These are phyloP conservation scores for Pelargonium fulgidum DNA, from an alignment of 441 rosid genomes.

Conservation along the genomic window DNA sequence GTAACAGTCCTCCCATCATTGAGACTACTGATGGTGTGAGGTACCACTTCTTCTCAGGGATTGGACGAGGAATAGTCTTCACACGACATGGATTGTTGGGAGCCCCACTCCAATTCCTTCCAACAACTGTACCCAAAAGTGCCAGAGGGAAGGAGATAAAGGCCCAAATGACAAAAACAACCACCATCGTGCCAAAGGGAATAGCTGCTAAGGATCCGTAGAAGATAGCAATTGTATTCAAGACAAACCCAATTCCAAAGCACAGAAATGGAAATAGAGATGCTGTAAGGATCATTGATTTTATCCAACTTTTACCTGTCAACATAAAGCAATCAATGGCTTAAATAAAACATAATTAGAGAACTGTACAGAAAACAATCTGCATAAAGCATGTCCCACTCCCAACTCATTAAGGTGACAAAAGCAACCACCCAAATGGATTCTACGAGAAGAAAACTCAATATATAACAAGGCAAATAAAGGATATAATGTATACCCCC, in stretches of 20 bases:
- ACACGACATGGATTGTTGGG: constrained; percentile 97
- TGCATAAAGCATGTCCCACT: background rate
- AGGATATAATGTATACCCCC: constrained; percentile 56
- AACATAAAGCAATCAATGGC: constrained; percentile 2
- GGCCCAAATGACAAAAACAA: constrained; percentile 88
- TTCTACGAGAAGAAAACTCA: background rate
- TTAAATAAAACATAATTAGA: background rate
- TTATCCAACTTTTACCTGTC: constrained; percentile 90
- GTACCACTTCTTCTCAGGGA: constrained; percentile 98
- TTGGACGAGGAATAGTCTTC: constrained; percentile 95
- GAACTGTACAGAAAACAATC: constrained; percentile 4
- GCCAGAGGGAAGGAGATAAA: constrained; percentile 95
- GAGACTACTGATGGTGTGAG: constrained; percentile 90
- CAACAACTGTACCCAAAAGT: constrained; percentile 92
- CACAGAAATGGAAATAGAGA: constrained; percentile 89
- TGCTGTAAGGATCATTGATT: constrained; percentile 90
- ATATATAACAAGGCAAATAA: background rate
- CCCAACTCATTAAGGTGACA: background rate
- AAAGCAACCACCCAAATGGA: background rate
- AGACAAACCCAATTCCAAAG: constrained; percentile 80
- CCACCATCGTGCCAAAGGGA: constrained; percentile 98
- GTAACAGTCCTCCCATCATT: constrained; percentile 88
- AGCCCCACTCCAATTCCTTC: constrained; percentile 95
- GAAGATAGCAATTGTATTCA: constrained; percentile 87
- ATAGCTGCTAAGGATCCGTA: constrained; percentile 94